Evolutionary conservation across 495 filamentous ascomycete species (phyloP).

Genomic region (Penicillium daleae): DNA sequence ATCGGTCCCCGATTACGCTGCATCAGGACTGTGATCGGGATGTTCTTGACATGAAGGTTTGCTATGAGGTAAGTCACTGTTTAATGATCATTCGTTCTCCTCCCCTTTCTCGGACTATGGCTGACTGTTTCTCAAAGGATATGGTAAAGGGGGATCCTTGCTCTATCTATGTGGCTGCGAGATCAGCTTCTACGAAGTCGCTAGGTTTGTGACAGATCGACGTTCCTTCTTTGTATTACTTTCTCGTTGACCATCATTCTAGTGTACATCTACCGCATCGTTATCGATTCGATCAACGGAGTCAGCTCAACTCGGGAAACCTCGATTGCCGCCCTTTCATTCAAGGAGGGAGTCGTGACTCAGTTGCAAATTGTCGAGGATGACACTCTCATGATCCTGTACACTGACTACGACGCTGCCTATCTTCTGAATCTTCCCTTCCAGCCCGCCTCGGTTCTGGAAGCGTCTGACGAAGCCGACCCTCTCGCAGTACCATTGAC

Average conservation of each 20-base stretch:
- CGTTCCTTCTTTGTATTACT: not conserved
- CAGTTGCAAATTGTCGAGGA: slow-evolving; percentile 63
- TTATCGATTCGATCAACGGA: slow-evolving; percentile 54
- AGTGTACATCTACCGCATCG: slow-evolving; percentile 57
- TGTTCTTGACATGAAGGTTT: slow-evolving; percentile 42
- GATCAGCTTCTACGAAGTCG: slow-evolving; percentile 35
- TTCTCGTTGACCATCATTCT: not conserved
- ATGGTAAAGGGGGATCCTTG: slow-evolving; percentile 30
- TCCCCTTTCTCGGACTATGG: not conserved
- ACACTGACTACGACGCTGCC: slow-evolving; percentile 38
- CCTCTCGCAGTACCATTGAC: slow-evolving; percentile 20
- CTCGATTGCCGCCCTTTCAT: slow-evolving; percentile 44
- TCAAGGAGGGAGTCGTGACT: slow-evolving; percentile 48
- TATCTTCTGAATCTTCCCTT: slow-evolving; percentile 48
- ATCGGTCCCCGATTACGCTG: slow-evolving; percentile 53
- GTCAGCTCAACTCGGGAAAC: slow-evolving; percentile 55
- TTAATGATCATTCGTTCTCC: not conserved
- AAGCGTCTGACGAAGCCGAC: slow-evolving; percentile 4
- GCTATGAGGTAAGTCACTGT: slow-evolving; percentile 36
- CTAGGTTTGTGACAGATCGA: slow-evolving; percentile 34
- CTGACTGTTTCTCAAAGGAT: slow-evolving; percentile 21
- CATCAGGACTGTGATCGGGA: slow-evolving; percentile 44
- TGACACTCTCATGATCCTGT: slow-evolving; percentile 54
- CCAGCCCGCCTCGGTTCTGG: slow-evolving; percentile 22
- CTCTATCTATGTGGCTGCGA: slow-evolving; percentile 43